Evolutionary conservation across 2,329 filamentous ascomycete genomes (phyloP).

Genomic region (Sarocladium strictum): DNA sequence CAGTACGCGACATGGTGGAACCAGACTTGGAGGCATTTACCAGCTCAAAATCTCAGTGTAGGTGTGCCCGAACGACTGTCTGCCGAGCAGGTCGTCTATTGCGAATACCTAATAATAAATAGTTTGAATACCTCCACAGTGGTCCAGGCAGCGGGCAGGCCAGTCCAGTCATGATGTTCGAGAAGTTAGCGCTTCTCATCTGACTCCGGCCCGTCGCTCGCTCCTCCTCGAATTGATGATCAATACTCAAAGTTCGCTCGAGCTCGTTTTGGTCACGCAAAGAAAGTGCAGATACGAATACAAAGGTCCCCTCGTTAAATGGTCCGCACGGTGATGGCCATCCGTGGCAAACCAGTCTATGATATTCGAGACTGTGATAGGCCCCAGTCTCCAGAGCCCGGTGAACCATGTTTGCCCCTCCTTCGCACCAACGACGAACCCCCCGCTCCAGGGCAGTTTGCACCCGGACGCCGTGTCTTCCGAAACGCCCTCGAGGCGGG

Average conservation of each 20-base stretch:
- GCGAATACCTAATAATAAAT: no score
- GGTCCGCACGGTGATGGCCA: background rate
- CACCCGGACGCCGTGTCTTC: background rate
- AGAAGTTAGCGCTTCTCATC: no score
- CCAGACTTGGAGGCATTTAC: no score
- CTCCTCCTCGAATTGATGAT: background rate
- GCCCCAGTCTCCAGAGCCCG: background rate
- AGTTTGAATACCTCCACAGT: no score
- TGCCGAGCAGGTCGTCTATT: no score
- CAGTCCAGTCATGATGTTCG: no score
- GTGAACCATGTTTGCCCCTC: slow-evolving; percentile 3
- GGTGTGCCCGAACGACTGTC: no score
- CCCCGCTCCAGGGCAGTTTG: background rate
- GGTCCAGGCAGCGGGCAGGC: no score
- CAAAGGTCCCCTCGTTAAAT: background rate
- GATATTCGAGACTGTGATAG: background rate
- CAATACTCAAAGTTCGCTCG: background rate
- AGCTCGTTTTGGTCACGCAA: background rate
- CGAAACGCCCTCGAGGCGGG: background rate
- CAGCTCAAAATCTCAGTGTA: no score
- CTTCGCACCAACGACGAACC: background rate
- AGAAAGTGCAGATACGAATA: background rate
- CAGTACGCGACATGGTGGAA: no score
- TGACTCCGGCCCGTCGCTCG: no score
- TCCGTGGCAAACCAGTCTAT: background rate